Percentiles rank a stretch among this genome's conserved stretches.
Evolutionary conservation across 495 filamentous ascomycete species (phyloP).

Genomic region (Sabuloglossum arenarium): DNA sequence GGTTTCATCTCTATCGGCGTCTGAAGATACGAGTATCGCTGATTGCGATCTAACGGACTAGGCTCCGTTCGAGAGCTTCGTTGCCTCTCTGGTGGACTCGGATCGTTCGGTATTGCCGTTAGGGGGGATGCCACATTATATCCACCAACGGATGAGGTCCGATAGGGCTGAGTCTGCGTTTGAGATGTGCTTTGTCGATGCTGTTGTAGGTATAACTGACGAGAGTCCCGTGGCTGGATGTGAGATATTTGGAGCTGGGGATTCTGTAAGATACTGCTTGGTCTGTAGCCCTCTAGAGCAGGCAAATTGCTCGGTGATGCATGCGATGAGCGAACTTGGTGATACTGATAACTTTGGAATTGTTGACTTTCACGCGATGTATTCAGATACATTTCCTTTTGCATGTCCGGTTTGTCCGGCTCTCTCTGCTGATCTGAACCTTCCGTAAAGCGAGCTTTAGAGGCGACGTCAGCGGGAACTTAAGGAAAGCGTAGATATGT

Average conservation of each 20-base stretch:
- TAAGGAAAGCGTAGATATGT: background rate
- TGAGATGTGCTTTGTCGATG: background rate
- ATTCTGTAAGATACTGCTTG: slow-evolving; percentile 1
- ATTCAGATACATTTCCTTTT: background rate
- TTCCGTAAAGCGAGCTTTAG: background rate
- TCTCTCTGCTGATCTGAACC: background rate
- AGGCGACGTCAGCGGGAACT: background rate
- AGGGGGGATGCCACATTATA: background rate
- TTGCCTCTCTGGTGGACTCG: background rate
- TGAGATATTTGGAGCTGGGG: slow-evolving; percentile 4
- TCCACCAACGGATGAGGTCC: background rate
- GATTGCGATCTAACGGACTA: background rate
- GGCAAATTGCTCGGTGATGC: background rate
- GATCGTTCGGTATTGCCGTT: background rate
- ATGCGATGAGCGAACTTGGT: background rate
- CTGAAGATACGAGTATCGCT: background rate
- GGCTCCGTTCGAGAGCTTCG: background rate
- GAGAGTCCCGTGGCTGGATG: background rate
- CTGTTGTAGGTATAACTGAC: no score
- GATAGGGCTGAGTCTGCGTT: background rate
- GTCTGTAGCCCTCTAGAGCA: background rate
- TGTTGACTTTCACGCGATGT: background rate
- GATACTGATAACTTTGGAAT: background rate
- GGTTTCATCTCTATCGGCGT: slow-evolving; percentile 2
- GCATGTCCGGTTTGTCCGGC: background rate